These are phyloP conservation scores for Termitomyces sp. DNA, from an alignment of 768 basidiomycete species.

Conservation along the genomic window DNA sequence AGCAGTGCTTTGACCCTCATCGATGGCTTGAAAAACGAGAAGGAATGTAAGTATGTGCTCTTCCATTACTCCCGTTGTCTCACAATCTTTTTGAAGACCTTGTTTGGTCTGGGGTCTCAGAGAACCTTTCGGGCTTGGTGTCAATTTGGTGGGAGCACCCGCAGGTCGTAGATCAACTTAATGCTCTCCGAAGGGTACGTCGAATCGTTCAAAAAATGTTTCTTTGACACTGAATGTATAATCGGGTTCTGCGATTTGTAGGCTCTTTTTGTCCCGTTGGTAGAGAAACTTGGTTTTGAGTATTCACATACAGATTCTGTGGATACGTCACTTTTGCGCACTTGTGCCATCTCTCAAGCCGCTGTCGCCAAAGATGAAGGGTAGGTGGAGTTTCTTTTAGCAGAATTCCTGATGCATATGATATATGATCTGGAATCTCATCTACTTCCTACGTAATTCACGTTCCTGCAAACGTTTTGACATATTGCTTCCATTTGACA, in stretches of 20 bases:
- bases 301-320: slow-evolving; percentile 59
- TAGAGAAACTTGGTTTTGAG: slow-evolving; percentile 75
- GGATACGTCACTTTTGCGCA: slow-evolving; percentile 69
- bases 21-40: slow-evolving; percentile 63
- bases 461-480: slow-evolving; percentile 1
- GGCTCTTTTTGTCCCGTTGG: slow-evolving; percentile 70
- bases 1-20: slow-evolving; percentile 76
- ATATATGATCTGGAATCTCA: neutral
- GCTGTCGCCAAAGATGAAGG: slow-evolving; percentile 20
- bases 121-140: slow-evolving; percentile 47
- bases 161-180: slow-evolving; percentile 44
- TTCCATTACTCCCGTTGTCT: neutral
- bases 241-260: slow-evolving; percentile 19
- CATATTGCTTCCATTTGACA: slow-evolving; percentile 21
- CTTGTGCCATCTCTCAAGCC: slow-evolving; percentile 60
- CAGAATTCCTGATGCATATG: neutral
- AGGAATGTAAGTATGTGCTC: slow-evolving; percentile 53
- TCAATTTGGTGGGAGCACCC: slow-evolving; percentile 84
- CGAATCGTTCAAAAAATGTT: neutral
- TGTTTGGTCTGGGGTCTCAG: slow-evolving; percentile 72
- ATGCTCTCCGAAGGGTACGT: slow-evolving; percentile 57
- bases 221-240: neutral
- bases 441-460: neutral
- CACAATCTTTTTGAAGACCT: slow-evolving; percentile 43
- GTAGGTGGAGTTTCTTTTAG: slow-evolving; percentile 13